Evolutionary conservation across 495 filamentous ascomycete genomes (phyloP), one percentile per base, ranked within the genome.

Genomic region (Penicillium herquei): DNA sequence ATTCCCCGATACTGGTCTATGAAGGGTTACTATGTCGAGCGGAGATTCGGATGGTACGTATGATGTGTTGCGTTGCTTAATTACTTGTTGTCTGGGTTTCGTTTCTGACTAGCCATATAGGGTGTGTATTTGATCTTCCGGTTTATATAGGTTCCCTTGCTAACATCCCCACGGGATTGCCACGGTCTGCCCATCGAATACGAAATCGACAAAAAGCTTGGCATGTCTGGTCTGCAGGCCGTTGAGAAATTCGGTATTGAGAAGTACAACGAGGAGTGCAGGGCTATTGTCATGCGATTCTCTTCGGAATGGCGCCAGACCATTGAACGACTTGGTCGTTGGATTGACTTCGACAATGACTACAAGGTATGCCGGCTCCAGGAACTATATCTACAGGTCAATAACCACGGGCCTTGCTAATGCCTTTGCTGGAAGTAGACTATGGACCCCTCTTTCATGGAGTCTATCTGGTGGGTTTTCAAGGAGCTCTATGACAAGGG

Each of bases 331-430:
- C 74, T 98, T 30, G 94, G 95, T 43, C 88, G 95, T 51, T 98
- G 95, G 94, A 92, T 98, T 62, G 95, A 98, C 73, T 96, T 98
- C 56, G 95, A 98, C 72, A 94, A 96, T 65, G 92, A 96, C 65
- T 97, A 97, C 79, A 97, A 97, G 85, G 87, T 87, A 53, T 14
- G 62, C 50, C 41, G 42, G 17, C 12, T 3, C 8, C 12, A 10
- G 7, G 21, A 26, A 10, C 3, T 4, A 21, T 34, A 32, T 52
- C 10, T 9, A 4, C 32, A 1, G 51, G 14, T 16, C 17, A 9
- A 12, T 9, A 8, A 18, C 31, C 35, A 30, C 3, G 17, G 50
- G 16, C 37, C 35, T 47, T 43, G 16, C 39, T 13, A 9, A 30
- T 43, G 34, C 18, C 21, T 39, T 40, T 3, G 17, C 21, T 18